A percentile compares a stretch with the other conserved stretches of the same genome.
These are phyloP conservation scores for Plasmodium billcollinsi DNA, from an alignment of 169 alveolate genomes.

Conservation along the genomic window DNA sequence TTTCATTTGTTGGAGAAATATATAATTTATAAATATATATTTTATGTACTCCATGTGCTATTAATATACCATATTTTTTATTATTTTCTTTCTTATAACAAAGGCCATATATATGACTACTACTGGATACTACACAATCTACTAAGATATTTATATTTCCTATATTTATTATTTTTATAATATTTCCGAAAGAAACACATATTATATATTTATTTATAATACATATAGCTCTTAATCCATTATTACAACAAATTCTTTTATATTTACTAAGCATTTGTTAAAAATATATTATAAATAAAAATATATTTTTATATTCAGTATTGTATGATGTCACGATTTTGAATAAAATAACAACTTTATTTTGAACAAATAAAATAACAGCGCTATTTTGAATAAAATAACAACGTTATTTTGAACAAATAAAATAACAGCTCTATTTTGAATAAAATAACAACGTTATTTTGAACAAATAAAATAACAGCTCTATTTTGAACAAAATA, in stretches of 20 bases:
- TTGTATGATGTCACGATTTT: no score
- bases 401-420: no score
- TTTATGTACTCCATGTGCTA: conserved; percentile 74
- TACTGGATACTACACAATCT: conserved; percentile 41
- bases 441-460: no score
- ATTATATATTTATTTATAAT: conserved; percentile 11
- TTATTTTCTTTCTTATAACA: conserved; percentile 9
- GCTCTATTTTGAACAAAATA: no score
- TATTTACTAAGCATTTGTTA: not conserved
- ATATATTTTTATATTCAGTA: not conserved
- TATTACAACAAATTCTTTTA: conserved; percentile 54
- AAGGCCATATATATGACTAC: conserved; percentile 69
- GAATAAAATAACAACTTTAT: no score
- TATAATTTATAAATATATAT: conserved; percentile 27
- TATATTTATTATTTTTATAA: conserved; percentile 57
- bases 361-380: no score
- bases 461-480: no score
- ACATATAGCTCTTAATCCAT: conserved; percentile 54
- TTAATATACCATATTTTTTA: conserved; percentile 22
- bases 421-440: no score
- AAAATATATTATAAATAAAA: no score
- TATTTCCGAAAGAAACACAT: conserved; percentile 62
- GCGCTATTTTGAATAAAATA: no score
- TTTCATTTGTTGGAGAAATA: not conserved
- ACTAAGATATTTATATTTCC: conserved; percentile 23